Conservation (phyloP, 179 eudicot genomes). For the Corrigiola litoralis region DNA sequence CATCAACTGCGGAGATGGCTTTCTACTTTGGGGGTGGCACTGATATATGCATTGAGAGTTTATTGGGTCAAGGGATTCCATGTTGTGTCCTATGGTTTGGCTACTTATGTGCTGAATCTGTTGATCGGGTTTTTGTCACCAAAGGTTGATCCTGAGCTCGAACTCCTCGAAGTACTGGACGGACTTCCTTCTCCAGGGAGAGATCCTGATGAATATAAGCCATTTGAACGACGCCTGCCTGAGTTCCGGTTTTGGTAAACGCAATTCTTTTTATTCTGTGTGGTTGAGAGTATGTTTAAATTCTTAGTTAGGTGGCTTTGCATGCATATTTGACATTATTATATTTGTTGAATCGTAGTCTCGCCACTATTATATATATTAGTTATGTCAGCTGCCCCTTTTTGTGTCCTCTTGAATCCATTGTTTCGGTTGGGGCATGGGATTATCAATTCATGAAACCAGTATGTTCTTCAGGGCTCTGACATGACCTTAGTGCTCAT, state of each 20-base stretch:
- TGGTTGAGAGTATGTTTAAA: not conserved
- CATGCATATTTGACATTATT: not conserved
- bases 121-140: slow-evolving; percentile 62
- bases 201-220: slow-evolving; percentile 41
- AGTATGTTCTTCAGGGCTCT: no score
- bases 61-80: slow-evolving; percentile 45
- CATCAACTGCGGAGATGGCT: slow-evolving; percentile 48
- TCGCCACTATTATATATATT: not conserved
- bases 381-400: no score
- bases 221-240: slow-evolving; percentile 51
- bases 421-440: no score
- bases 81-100: slow-evolving; percentile 54
- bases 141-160: slow-evolving; percentile 50
- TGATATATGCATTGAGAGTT: slow-evolving; percentile 40
- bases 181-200: slow-evolving; percentile 37
- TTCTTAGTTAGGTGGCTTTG: not conserved
- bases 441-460: no score
- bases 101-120: slow-evolving; percentile 53
- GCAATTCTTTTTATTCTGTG: not conserved
- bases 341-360: no score
- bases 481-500: no score
- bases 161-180: slow-evolving; percentile 50
- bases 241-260: slow-evolving; percentile 56
- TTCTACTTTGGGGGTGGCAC: slow-evolving; percentile 36
- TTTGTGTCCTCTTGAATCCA: no score